Percentiles rank a stretch among this genome's conserved stretches.
Evolutionary conservation across 768 basidiomycete species (phyloP).

Genomic region (Psilocybe subaeruginosa): DNA sequence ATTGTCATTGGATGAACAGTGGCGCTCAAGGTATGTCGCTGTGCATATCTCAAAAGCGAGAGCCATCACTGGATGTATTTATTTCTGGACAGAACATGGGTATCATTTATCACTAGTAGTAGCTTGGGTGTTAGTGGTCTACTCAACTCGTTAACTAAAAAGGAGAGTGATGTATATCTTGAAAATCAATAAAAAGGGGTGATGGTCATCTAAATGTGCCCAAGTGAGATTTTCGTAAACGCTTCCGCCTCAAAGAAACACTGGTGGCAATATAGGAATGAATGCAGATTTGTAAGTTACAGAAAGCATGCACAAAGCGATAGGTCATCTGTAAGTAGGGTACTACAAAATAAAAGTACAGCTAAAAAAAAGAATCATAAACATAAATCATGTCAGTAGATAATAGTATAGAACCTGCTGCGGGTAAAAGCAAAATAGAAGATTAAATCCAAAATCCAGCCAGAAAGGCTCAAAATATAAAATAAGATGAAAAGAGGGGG

Average conservation of each 20-base stretch:
- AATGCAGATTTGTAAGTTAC: not conserved
- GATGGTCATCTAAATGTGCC: too few relatives aligned
- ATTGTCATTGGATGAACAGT: constrained; percentile 11
- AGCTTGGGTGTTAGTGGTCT: too few relatives aligned
- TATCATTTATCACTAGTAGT: too few relatives aligned
- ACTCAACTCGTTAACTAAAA: too few relatives aligned
- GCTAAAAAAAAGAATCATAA: constrained; percentile 2
- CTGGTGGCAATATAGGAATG: not conserved
- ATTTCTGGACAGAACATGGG: too few relatives aligned
- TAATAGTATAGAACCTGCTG: not conserved
- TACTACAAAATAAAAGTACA: constrained; percentile 4
- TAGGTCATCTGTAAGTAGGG: not conserved
- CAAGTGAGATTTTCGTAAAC: too few relatives aligned
- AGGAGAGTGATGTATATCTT: too few relatives aligned
- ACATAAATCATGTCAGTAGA: not conserved
- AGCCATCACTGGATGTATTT: too few relatives aligned
- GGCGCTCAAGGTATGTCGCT: too few relatives aligned
- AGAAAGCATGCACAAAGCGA: constrained; percentile 7
- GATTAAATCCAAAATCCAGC: not conserved
- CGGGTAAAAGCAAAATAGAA: not conserved
- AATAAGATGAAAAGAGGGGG: not conserved
- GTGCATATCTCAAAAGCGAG: too few relatives aligned
- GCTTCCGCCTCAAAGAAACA: not conserved
- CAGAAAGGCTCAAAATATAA: too few relatives aligned
- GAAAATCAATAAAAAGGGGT: too few relatives aligned